Evolutionary conservation across 1,284 basidiomycete genomes (phyloP).

Genomic region (Lentinus polychrous): DNA sequence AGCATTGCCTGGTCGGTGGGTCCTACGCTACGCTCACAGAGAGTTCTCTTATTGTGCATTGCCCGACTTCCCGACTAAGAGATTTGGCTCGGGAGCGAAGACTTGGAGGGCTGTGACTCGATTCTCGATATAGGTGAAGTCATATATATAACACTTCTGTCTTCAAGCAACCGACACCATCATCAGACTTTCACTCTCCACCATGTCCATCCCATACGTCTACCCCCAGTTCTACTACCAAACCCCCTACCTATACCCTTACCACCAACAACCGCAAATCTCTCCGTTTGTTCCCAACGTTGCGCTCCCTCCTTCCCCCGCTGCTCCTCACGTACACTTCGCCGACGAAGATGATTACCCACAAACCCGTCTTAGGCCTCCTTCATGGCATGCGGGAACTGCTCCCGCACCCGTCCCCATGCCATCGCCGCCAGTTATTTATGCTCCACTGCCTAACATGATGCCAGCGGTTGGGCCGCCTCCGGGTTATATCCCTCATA

Average conservation of each 20-base stretch:
- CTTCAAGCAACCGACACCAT: background rate
- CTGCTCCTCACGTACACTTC: conserved; percentile 21
- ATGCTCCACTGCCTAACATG: conserved; percentile 20
- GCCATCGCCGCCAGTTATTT: conserved; percentile 23
- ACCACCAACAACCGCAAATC: conserved; percentile 19
- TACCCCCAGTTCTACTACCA: conserved; percentile 19
- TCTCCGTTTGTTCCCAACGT: conserved; percentile 25
- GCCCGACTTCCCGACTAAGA: too few relatives aligned
- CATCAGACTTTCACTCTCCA: background rate
- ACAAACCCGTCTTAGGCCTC: conserved; percentile 18
- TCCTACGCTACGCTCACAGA: too few relatives aligned
- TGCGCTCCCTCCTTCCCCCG: conserved; percentile 14
- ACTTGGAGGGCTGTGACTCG: conserved; percentile 10
- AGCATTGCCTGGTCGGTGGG: too few relatives aligned
- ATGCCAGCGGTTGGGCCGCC: conserved; percentile 14
- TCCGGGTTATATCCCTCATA: conserved; percentile 14
- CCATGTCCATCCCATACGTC: conserved; percentile 17
- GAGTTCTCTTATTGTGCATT: too few relatives aligned
- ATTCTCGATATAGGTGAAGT: background rate
- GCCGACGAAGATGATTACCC: conserved; percentile 17
- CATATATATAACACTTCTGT: background rate
- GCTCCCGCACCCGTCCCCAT: conserved; percentile 18
- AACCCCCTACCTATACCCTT: conserved; percentile 25
- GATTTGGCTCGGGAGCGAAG: background rate
- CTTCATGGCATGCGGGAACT: conserved; percentile 24